A percentile compares a stretch with the other conserved stretches of the same genome.
phyloP scores from a whole-genome alignment of 1,139 yeast species.

The Debaryomyces sp. region DNA sequence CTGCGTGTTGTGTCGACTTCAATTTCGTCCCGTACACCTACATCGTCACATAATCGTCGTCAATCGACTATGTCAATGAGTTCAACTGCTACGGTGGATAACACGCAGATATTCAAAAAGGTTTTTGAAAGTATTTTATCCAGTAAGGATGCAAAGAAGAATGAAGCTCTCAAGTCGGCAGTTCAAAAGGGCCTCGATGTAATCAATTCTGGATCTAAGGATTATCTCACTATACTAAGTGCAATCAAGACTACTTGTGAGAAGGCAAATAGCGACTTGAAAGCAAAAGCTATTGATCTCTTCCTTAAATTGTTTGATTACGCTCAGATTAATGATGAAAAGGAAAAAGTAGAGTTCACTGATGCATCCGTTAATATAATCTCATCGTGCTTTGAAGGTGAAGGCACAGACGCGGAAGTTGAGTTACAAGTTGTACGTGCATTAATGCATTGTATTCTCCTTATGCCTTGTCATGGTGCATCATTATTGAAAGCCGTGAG shows the following conservation, averaged over 20 bases:
- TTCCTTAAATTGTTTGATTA: slow-evolving; percentile 51
- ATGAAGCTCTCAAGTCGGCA: slow-evolving; percentile 32
- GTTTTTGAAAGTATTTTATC: slow-evolving; percentile 38
- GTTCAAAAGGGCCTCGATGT: slow-evolving; percentile 43
- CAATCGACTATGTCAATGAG: slow-evolving; percentile 26
- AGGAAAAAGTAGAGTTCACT: slow-evolving; percentile 57
- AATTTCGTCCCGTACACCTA: slow-evolving; percentile 4
- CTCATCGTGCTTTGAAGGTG: slow-evolving; percentile 86
- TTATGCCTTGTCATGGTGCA: slow-evolving; percentile 89
- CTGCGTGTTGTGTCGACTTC: slow-evolving; percentile 5
- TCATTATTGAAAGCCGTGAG: slow-evolving; percentile 86
- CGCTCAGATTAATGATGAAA: slow-evolving; percentile 40
- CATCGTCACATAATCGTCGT: slow-evolving; percentile 18
- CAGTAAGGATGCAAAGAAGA: slow-evolving; percentile 46
- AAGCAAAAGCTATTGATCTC: slow-evolving; percentile 45
- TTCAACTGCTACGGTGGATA: slow-evolving; percentile 35
- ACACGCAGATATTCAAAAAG: slow-evolving; percentile 41
- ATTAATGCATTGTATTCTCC: slow-evolving; percentile 80
- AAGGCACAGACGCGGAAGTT: slow-evolving; percentile 84
- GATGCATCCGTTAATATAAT: slow-evolving; percentile 87
- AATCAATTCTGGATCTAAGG: slow-evolving; percentile 30
- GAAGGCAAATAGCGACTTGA: slow-evolving; percentile 33
- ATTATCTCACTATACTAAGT: slow-evolving; percentile 40
- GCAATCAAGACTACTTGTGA: slow-evolving; percentile 47
- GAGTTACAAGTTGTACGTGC: slow-evolving; percentile 94